These are phyloP conservation scores for Cladosporium sp. DNA, from an alignment of 2,329 filamentous ascomycete species.

Conservation along the genomic window DNA sequence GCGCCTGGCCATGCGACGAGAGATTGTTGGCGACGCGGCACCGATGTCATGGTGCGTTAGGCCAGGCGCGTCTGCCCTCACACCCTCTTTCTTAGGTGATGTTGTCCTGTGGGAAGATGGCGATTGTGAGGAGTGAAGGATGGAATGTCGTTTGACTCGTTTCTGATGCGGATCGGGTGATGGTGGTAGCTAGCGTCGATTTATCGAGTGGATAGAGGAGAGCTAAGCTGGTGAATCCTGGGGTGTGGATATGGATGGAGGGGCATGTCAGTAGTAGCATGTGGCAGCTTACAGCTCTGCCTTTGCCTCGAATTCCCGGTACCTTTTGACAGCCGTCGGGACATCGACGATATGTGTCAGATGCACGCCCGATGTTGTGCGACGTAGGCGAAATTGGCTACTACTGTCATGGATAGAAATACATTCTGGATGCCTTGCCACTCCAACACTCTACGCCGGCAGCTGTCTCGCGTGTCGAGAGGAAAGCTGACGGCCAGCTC, in stretches of 20 bases:
- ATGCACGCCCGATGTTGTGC: neutral
- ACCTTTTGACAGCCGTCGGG: neutral
- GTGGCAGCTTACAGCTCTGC: neutral
- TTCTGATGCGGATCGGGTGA: constrained; percentile 6
- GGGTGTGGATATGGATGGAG: constrained; percentile 2
- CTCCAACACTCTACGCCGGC: neutral
- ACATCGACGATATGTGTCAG: constrained; percentile 7
- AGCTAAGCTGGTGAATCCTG: constrained; percentile 1
- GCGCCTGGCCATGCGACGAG: constrained; percentile 9
- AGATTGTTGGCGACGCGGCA: constrained; percentile 3
- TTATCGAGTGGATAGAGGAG: neutral
- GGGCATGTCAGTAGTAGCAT: neutral
- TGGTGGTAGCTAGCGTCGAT: constrained; percentile 8
- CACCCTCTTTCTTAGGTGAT: neutral
- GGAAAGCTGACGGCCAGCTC: constrained; percentile 5
- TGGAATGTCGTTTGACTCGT: neutral
- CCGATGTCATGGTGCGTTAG: constrained; percentile 15
- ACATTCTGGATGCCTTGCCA: neutral
- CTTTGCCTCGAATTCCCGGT: neutral
- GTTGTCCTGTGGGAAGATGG: neutral
- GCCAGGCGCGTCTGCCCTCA: neutral
- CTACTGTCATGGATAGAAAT: no score
- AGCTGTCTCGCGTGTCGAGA: neutral
- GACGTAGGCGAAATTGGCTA: neutral
- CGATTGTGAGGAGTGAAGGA: neutral